Evolutionary conservation across 2,329 filamentous ascomycete species (phyloP).

Genomic region (Trichoderma brevicompactum): DNA sequence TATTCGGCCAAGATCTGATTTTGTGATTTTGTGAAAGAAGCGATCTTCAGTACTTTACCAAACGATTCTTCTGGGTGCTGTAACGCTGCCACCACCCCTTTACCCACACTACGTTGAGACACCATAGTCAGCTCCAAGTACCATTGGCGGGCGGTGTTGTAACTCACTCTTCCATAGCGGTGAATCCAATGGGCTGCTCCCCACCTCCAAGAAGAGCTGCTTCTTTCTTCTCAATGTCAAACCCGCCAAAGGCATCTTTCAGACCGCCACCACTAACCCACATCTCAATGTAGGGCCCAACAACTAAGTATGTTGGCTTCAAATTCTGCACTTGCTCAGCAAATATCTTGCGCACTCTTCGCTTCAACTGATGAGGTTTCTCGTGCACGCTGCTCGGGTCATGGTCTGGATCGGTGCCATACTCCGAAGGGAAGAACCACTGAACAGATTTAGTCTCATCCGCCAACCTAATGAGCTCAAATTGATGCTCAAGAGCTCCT

Average conservation of each 20-base stretch:
- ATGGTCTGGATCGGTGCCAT: constrained; percentile 69
- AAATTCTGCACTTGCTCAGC: constrained; percentile 57
- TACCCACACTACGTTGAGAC: constrained; percentile 59
- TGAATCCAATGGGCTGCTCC: constrained; percentile 66
- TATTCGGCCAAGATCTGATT: constrained; percentile 67
- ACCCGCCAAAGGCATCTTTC: constrained; percentile 53
- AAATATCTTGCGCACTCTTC: constrained; percentile 67
- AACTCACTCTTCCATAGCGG: constrained; percentile 70
- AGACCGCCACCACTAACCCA: constrained; percentile 38
- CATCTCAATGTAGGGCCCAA: constrained; percentile 70
- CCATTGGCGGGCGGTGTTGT: neutral
- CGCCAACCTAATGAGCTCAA: constrained; percentile 64
- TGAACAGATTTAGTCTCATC: constrained; percentile 57
- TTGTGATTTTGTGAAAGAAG: constrained; percentile 71
- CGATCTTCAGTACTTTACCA: constrained; percentile 66
- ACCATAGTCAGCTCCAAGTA: neutral
- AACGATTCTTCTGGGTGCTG: constrained; percentile 57
- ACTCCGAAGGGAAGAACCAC: constrained; percentile 71
- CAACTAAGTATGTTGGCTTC: constrained; percentile 69
- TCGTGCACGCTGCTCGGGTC: constrained; percentile 60
- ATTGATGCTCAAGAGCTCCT: constrained; percentile 63
- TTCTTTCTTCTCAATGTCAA: constrained; percentile 59
- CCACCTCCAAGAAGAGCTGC: constrained; percentile 67
- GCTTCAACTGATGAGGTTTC: constrained; percentile 70
- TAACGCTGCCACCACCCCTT: constrained; percentile 65